Evolutionary conservation across 2,329 filamentous ascomycete genomes (phyloP), one percentile per base, ranked within the genome.

Genomic region (Seiridium cupressi): DNA sequence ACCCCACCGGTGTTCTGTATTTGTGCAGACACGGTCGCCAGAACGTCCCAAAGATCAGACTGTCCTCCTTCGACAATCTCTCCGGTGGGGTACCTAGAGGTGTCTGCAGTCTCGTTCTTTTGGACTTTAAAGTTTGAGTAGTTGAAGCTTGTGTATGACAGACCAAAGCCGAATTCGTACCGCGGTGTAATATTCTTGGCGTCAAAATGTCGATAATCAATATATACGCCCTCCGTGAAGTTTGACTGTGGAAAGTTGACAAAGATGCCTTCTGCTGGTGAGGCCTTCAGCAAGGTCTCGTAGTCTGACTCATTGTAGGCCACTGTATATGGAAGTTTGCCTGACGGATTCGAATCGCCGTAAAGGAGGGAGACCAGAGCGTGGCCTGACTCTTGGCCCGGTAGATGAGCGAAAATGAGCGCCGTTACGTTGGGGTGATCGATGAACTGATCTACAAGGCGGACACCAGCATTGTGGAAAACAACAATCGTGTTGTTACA

Each of bases 401-500:
- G 87, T 0, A 89, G 75, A 66, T 89, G 87, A 4, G 84, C 87
- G 64, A 85, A 85, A 0, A 90, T 77, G 13, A 90, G 75, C 1
- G 81, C 86, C 0, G 86, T 89, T 40, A 90, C 81, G 62, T 90
- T 89, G 6, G 79, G 74, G 60, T 90, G 81, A 54, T 89, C 82
- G 61, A 86, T 77, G 76, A 85, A 90, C 1, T 76, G 74, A 61
- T 89, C 86, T 0, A 89, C 81, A 0, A 87, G 70, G 1, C 87
- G 79, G 8, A 82, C 76, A 0, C 87, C 87, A 1, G 86, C 85
- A 47, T 88, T 89, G 71, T 90, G 87, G 4, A 89, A 77, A 1
- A 89, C 76, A 0, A 89, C 87, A 18, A 90, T 78, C 1, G 87
- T 89, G 62, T 85, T 88, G 63, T 76, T 78, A 71, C 86, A 90